Conservation (phyloP, 139 green algal species). For the Mychonastes homosphaera region DNA sequence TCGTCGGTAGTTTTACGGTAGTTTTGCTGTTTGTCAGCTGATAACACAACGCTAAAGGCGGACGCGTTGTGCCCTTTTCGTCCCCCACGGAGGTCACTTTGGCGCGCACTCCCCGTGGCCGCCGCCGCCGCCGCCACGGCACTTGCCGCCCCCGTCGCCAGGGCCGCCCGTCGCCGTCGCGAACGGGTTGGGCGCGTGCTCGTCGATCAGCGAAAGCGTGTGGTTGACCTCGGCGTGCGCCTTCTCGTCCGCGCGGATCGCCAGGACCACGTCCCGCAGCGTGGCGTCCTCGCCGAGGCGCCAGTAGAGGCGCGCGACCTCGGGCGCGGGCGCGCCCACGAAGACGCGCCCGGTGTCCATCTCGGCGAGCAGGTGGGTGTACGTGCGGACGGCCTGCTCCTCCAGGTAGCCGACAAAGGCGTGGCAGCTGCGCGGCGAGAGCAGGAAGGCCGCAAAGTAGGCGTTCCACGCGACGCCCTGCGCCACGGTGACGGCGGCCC, state of each 20-base stretch:
- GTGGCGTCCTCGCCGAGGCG: constrained; percentile 34
- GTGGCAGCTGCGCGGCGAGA: constrained; percentile 70
- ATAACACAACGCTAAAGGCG: no score
- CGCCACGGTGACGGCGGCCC: constrained; percentile 56
- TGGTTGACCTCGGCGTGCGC: constrained; percentile 87
- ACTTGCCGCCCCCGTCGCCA: no score
- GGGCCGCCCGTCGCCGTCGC: no score
- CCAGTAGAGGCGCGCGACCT: constrained; percentile 60
- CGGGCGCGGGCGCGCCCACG: constrained; percentile 41
- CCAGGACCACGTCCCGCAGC: constrained; percentile 75
- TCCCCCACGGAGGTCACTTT: no score
- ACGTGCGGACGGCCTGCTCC: constrained; percentile 91
- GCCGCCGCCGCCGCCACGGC: no score
- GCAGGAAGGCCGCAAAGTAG: constrained; percentile 73
- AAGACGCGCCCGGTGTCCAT: constrained; percentile 64
- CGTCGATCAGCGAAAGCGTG: no score
- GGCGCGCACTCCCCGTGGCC: no score
- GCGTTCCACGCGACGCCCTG: constrained; percentile 85
- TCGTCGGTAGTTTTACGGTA: no score
- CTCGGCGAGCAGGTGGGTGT: constrained; percentile 66
- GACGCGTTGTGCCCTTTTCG: no score
- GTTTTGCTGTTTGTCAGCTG: no score
- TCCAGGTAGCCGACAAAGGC: constrained; percentile 86
- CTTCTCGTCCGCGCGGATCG: constrained; percentile 77
- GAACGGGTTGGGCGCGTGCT: no score